phyloP scores from a whole-genome alignment of 1,139 yeast species.

The Kazachstania sp. region DNA sequence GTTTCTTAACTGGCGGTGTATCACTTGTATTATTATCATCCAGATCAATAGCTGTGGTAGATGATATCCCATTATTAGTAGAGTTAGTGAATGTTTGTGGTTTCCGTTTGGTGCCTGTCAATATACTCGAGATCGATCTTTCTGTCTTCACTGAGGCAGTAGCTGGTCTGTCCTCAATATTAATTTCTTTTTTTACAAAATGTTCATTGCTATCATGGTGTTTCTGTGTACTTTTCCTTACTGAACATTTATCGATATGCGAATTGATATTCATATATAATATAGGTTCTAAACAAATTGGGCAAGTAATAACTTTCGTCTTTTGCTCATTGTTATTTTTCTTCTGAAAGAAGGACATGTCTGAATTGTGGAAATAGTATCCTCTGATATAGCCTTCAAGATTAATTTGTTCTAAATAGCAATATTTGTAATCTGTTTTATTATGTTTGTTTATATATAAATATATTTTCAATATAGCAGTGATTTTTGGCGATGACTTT shows the following conservation, averaged over 20 bases:
- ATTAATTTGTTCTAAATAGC: too few relatives aligned
- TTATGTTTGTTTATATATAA: too few relatives aligned
- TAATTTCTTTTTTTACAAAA: not conserved
- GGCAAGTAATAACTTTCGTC: constrained; percentile 25
- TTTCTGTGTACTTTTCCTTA: not conserved
- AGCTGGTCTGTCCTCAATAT: not conserved
- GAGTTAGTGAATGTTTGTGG: not conserved
- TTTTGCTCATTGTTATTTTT: not conserved
- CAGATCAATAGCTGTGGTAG: constrained; percentile 7
- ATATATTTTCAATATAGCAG: too few relatives aligned
- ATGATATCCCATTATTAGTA: not conserved
- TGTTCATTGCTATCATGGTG: not conserved
- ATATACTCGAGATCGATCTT: constrained; percentile 2
- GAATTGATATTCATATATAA: constrained; percentile 21
- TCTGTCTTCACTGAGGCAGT: not conserved
- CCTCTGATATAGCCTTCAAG: too few relatives aligned
- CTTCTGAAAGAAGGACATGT: constrained; percentile 4
- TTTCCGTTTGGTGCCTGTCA: constrained; percentile 1
- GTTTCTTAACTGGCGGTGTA: not conserved
- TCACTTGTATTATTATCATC: constrained; percentile 4
- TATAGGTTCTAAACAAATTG: constrained; percentile 24
- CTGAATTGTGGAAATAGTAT: too few relatives aligned
- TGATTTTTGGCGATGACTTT: too few relatives aligned
- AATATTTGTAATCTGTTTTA: too few relatives aligned
- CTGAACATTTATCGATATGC: constrained; percentile 26